Evolutionary conservation across 2,329 filamentous ascomycete species (phyloP).

Genomic region (Cladosporium velox): DNA sequence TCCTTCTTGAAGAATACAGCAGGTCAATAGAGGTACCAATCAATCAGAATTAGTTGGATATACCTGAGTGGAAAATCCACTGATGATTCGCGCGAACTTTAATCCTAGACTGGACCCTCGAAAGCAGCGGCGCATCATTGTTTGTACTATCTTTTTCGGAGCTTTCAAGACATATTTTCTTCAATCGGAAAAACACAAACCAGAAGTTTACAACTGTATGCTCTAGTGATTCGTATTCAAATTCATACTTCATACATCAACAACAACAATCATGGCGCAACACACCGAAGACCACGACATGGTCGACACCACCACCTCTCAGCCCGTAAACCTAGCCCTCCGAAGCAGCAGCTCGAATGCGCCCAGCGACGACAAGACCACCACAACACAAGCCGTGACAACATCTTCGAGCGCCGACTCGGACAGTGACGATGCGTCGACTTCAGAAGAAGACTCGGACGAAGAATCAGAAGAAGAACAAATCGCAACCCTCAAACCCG

Average conservation of each 20-base stretch:
- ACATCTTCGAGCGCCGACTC: neutral
- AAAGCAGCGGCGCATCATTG: conserved; percentile 1
- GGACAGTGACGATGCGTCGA: neutral
- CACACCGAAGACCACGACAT: neutral
- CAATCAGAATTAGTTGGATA: neutral
- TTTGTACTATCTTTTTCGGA: conserved; percentile 1
- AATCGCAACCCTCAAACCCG: conserved; percentile 15
- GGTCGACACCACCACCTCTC: neutral
- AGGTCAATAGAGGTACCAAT: neutral
- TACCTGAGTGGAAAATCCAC: neutral
- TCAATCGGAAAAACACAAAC: neutral
- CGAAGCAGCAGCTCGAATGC: neutral
- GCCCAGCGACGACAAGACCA: neutral
- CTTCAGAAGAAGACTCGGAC: neutral
- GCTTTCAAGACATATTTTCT: neutral
- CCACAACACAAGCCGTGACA: neutral
- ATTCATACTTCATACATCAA: neutral
- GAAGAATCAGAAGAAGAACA: conserved; percentile 4
- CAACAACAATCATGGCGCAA: neutral
- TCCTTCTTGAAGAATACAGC: neutral
- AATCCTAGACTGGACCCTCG: neutral
- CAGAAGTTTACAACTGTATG: neutral
- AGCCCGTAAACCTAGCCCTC: neutral
- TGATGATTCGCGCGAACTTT: neutral
- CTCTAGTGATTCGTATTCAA: neutral